These are phyloP conservation scores for Guyanaporus albipodus DNA, from an alignment of 768 basidiomycete genomes.

Conservation along the genomic window DNA sequence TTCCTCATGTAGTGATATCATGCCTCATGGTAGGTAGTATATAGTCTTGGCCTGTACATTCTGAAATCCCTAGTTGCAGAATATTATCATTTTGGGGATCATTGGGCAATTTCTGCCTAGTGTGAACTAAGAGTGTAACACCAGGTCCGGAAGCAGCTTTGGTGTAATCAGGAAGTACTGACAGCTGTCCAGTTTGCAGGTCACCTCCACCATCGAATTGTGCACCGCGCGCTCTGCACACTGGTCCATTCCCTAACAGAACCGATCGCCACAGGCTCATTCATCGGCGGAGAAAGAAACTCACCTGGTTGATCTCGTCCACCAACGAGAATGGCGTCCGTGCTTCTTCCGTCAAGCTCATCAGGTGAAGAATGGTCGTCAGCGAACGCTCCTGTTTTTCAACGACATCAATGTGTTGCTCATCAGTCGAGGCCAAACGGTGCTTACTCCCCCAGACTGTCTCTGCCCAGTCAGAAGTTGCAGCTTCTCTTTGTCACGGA, in stretches of 20 bases:
- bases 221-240: slow-evolving; percentile 93
- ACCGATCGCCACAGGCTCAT: not conserved
- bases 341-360: slow-evolving; percentile 91
- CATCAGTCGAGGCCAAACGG: not conserved
- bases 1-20: no score
- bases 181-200: slow-evolving; percentile 85
- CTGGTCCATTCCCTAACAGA: slow-evolving; percentile 85
- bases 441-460: slow-evolving; percentile 92
- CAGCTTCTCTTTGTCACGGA: slow-evolving; percentile 86
- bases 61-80: no score
- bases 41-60: no score
- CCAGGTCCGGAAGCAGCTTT: slow-evolving; percentile 86
- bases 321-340: slow-evolving; percentile 96
- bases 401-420: slow-evolving; percentile 1
- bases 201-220: slow-evolving; percentile 92
- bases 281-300: slow-evolving; percentile 5
- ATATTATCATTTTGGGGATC: no score
- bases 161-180: slow-evolving; percentile 99
- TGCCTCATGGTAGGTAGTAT: no score
- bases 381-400: slow-evolving; percentile 95
- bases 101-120: no score
- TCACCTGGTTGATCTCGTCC: slow-evolving; percentile 96
- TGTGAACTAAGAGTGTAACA: no score
- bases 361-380: slow-evolving; percentile 93
- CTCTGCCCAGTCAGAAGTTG: slow-evolving; percentile 82